These are phyloP conservation scores for Psilocybe cyanescens DNA, from an alignment of 768 basidiomycete species.

Conservation along the genomic window DNA sequence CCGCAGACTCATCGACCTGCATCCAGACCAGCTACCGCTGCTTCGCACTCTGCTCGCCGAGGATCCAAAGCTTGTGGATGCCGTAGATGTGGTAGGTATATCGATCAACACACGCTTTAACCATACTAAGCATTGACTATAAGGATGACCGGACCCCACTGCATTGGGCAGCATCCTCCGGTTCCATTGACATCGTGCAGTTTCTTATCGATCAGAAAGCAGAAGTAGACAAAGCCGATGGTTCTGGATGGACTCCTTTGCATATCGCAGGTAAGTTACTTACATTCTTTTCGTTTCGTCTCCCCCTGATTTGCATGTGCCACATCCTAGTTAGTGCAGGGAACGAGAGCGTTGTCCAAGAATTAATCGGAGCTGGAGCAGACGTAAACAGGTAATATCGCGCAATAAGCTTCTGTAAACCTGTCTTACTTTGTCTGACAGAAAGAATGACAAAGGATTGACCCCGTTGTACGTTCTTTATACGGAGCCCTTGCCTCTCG, in stretches of 20 bases:
- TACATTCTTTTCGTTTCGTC: constrained; percentile 12
- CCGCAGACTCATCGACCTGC: not conserved
- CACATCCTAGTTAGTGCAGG: constrained; percentile 74
- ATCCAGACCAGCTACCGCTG: constrained; percentile 70
- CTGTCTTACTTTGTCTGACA: constrained; percentile 31
- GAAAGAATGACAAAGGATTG: constrained; percentile 80
- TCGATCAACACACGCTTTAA: constrained; percentile 9
- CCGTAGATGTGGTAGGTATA: constrained; percentile 59
- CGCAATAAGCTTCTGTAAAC: constrained; percentile 22
- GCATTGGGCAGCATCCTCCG: constrained; percentile 86
- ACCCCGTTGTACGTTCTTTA: constrained; percentile 71
- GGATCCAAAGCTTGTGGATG: constrained; percentile 63
- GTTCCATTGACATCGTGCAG: constrained; percentile 65
- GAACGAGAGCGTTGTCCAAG: constrained; percentile 71
- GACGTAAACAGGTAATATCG: constrained; percentile 63
- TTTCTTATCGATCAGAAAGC: constrained; percentile 75
- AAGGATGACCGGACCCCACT: constrained; percentile 82
- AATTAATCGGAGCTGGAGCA: constrained; percentile 82
- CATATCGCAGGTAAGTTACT: constrained; percentile 70
- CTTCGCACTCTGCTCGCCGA: constrained; percentile 67
- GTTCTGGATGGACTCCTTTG: constrained; percentile 75
- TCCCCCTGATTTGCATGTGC: constrained; percentile 21
- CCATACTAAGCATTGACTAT: constrained; percentile 10
- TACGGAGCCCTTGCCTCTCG: constrained; percentile 9
- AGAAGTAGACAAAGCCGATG: constrained; percentile 69